phyloP scores from a whole-genome alignment of 306 rosid species.

The Ormosia emarginata region DNA sequence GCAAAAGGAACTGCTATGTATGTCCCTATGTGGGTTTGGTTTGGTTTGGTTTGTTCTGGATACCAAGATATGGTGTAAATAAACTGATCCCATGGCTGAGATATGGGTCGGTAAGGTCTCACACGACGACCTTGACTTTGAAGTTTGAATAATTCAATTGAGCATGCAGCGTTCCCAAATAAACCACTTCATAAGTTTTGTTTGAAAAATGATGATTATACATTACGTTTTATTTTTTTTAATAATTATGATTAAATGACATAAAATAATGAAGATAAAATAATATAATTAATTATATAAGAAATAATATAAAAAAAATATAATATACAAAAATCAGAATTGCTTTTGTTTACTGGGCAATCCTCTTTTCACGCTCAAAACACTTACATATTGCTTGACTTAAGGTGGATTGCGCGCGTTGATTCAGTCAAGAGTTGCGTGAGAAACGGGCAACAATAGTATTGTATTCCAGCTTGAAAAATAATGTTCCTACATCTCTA shows the following conservation, averaged over 20 bases:
- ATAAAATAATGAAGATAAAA: too few species aligned
- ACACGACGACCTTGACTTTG: constrained; percentile 22
- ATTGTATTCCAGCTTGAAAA: too few species aligned
- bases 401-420: background rate
- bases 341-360: too few species aligned
- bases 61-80: background rate
- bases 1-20: background rate
- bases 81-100: background rate
- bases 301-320: too few species aligned
- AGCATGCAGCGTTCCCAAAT: background rate
- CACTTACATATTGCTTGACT: background rate
- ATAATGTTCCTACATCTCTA: too few species aligned
- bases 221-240: too few species aligned
- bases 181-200: background rate
- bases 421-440: constrained; percentile 3
- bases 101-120: background rate
- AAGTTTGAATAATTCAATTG: background rate
- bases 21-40: background rate
- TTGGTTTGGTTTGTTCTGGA: background rate
- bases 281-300: too few species aligned
- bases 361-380: background rate
- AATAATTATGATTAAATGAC: too few species aligned
- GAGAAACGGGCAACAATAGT: background rate
- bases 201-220: too few species aligned
- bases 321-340: too few species aligned